phyloP scores from a whole-genome alignment of 352 stramenopile species.

The Globisporangium spiculum region DNA sequence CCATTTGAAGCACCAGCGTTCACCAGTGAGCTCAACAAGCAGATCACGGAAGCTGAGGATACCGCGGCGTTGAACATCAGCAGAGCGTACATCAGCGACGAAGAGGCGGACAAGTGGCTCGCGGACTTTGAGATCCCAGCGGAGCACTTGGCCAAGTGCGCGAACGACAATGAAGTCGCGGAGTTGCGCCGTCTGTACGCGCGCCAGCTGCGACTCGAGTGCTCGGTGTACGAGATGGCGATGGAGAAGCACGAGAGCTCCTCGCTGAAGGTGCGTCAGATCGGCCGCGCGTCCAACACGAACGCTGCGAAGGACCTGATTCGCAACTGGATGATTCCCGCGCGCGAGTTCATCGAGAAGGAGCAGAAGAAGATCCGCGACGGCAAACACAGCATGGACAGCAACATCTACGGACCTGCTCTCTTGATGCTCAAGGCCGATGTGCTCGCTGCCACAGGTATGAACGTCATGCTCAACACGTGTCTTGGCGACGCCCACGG shows the following conservation, averaged over 20 bases:
- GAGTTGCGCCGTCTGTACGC: background rate
- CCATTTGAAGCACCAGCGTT: background rate
- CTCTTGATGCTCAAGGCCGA: background rate
- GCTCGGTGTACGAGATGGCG: background rate
- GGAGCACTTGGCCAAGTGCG: background rate
- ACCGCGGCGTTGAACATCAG: background rate
- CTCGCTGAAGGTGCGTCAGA: background rate
- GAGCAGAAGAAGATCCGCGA: background rate
- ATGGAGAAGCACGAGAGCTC: slow-evolving; percentile 1
- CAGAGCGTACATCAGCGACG: background rate
- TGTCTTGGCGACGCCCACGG: background rate
- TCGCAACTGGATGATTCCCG: background rate
- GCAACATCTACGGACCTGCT: background rate
- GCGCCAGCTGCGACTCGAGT: background rate
- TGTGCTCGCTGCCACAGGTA: background rate
- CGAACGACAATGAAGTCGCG: background rate
- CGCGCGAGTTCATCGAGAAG: background rate
- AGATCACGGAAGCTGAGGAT: background rate
- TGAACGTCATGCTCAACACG: background rate
- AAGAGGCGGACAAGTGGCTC: background rate
- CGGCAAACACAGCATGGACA: background rate
- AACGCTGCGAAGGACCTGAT: background rate
- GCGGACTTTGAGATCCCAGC: background rate
- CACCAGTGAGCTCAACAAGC: background rate
- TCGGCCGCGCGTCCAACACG: background rate